phyloP scores from a whole-genome alignment of 495 filamentous ascomycete genomes.

The Ascobolus immersus region DNA sequence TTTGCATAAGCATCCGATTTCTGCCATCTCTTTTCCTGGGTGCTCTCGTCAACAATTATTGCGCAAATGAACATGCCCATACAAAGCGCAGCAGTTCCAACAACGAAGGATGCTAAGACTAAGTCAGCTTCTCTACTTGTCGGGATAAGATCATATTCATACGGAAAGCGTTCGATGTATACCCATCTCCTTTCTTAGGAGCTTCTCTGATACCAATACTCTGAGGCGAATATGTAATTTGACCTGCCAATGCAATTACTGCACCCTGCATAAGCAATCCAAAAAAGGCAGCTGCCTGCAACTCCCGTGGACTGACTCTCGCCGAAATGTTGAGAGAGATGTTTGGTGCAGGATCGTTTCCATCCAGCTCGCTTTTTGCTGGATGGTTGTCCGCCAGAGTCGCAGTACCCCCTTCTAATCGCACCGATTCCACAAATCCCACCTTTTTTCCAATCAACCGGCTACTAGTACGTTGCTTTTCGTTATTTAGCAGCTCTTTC shows the following conservation, averaged over 20 bases:
- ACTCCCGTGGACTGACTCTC: neutral
- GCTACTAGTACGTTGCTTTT: no score
- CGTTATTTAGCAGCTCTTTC: no score
- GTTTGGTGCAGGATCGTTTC: conserved; percentile 4
- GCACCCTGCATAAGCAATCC: conserved; percentile 2
- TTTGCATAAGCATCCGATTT: no score
- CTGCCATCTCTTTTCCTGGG: neutral
- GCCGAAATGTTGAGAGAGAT: conserved; percentile 5
- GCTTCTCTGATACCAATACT: no score
- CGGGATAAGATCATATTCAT: neutral
- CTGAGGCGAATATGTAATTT: neutral
- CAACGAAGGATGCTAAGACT: neutral
- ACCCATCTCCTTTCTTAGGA: no score
- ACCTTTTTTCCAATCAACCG: no score
- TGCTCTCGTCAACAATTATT: conserved; percentile 3
- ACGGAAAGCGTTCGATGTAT: no score
- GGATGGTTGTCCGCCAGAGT: neutral
- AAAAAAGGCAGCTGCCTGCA: conserved; percentile 2
- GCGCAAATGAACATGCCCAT: conserved; percentile 7
- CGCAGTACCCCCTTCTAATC: neutral
- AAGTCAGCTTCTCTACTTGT: neutral
- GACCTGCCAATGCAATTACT: conserved; percentile 1
- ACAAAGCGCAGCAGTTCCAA: conserved; percentile 2
- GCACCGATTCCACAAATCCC: neutral
- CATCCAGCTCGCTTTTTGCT: neutral